A percentile compares a stretch with the other conserved stretches of the same genome.
phyloP scores from a whole-genome alignment of 176 grass and related monocot genomes.

The Eragrostis curvula region DNA sequence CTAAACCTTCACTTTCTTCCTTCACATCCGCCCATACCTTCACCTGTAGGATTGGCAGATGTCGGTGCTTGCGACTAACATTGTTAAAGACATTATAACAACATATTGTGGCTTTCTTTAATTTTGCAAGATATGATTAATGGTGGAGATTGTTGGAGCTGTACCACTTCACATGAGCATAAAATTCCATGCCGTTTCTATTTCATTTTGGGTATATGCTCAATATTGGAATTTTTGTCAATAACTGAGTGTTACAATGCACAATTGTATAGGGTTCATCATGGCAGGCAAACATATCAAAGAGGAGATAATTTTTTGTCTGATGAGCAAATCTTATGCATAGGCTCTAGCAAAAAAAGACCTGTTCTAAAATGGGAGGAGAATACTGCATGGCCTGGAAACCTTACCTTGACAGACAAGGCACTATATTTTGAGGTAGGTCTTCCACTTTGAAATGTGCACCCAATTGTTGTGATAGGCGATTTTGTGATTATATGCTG shows the following conservation, averaged over 20 bases:
- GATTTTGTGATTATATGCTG: slow-evolving; percentile 40
- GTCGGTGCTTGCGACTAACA: neutral
- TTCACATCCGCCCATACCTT: slow-evolving; percentile 19
- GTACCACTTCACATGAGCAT: neutral
- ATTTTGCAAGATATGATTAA: slow-evolving; percentile 22
- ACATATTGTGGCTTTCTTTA: slow-evolving; percentile 28
- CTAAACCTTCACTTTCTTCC: neutral
- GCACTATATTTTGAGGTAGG: slow-evolving; percentile 98
- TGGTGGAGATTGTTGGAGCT: neutral
- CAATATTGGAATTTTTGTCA: slow-evolving; percentile 15
- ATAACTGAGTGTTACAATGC: slow-evolving; percentile 32
- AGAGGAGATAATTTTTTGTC: slow-evolving; percentile 59
- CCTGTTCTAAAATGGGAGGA: slow-evolving; percentile 99
- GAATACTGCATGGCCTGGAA: slow-evolving; percentile 93
- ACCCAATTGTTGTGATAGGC: slow-evolving; percentile 25
- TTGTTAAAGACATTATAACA: neutral
- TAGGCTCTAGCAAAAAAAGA: slow-evolving; percentile 91
- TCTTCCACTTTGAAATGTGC: slow-evolving; percentile 33
- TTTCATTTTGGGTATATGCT: slow-evolving; percentile 23
- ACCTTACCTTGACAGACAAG: slow-evolving; percentile 83
- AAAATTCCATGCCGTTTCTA: slow-evolving; percentile 15
- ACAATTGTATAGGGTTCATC: slow-evolving; percentile 68
- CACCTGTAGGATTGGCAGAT: neutral
- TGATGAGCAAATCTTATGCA: slow-evolving; percentile 86
- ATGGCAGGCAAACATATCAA: slow-evolving; percentile 80